Conservation (phyloP, 2,329 filamentous ascomycete genomes). For the Pochonia chlamydosporia region DNA sequence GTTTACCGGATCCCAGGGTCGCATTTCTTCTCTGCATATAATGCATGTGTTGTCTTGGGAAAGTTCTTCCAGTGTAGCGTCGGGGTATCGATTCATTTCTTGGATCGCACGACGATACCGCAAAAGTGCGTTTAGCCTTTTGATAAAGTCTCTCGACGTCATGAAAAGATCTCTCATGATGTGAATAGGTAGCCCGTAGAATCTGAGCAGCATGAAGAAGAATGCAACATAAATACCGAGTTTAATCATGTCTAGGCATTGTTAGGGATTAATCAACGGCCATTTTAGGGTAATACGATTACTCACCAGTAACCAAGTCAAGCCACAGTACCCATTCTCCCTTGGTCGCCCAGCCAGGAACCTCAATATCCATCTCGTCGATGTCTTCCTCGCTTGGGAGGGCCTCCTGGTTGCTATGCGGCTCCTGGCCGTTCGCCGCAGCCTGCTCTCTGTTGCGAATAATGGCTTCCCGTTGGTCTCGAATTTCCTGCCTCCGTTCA, state of each 20-base stretch:
- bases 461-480: conserved; percentile 50
- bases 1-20: conserved; percentile 58
- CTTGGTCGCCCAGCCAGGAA: conserved; percentile 94
- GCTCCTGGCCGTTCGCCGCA: conserved; percentile 52
- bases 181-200: conserved; percentile 93
- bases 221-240: conserved; percentile 84
- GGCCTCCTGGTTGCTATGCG: conserved; percentile 39
- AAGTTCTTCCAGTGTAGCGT: conserved; percentile 84
- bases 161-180: conserved; percentile 95
- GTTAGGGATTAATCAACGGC: conserved; percentile 4
- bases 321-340: conserved; percentile 86
- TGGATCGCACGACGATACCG: conserved; percentile 86
- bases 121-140: conserved; percentile 80
- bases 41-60: conserved; percentile 88
- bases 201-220: conserved; percentile 86
- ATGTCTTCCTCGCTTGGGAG: conserved; percentile 67
- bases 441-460: conserved; percentile 42
- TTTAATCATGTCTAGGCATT: conserved; percentile 74
- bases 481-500: conserved; percentile 62
- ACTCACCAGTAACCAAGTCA: conserved; percentile 72
- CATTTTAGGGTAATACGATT: conserved; percentile 9
- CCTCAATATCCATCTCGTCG: conserved; percentile 90
- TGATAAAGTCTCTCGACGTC: conserved; percentile 85
- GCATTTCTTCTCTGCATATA: conserved; percentile 96
- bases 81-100: conserved; percentile 92